phyloP scores from a whole-genome alignment of 371 early-diverging fungal species.

The Mortierella sp. region DNA sequence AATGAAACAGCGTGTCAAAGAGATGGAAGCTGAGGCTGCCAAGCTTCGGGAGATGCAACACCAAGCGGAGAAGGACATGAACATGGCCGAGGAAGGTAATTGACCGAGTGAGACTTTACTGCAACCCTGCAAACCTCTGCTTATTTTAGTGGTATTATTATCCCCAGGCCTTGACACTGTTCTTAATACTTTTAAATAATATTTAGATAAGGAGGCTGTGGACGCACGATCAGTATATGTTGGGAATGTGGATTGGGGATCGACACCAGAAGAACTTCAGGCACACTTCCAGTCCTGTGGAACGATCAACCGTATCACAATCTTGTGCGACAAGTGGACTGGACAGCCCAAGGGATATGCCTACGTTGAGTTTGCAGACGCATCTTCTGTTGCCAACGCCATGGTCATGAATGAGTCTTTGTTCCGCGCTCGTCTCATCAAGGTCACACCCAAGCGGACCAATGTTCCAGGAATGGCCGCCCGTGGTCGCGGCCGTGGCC shows the following conservation, averaged over 20 bases:
- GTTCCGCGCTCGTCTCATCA: conserved; percentile 89
- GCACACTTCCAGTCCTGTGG: conserved; percentile 97
- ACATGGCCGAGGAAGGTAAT: conserved; percentile 68
- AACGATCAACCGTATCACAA: conserved; percentile 97
- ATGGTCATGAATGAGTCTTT: conserved; percentile 89
- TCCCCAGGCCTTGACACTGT: too few relatives aligned
- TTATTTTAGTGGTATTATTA: too few relatives aligned
- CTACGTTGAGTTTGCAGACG: conserved; percentile 96
- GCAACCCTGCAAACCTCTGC: too few relatives aligned
- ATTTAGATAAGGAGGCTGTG: conserved; percentile 80
- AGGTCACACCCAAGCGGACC: conserved; percentile 71
- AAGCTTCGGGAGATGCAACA: conserved; percentile 93
- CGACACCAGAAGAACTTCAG: conserved; percentile 97
- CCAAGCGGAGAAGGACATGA: conserved; percentile 85
- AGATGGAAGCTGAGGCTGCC: conserved; percentile 97
- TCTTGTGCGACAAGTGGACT: conserved; percentile 93
- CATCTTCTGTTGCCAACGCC: conserved; percentile 84
- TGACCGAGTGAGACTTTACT: too few relatives aligned
- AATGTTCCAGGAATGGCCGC: conserved; percentile 61
- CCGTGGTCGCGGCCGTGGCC: conserved; percentile 77
- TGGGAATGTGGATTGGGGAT: conserved; percentile 95
- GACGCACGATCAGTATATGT: conserved; percentile 95
- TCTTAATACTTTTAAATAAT: too few relatives aligned
- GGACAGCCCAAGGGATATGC: conserved; percentile 98
- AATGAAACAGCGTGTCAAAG: conserved; percentile 88